Evolutionary conservation across 1,139 yeast genomes (phyloP).

Genomic region (Debaryomyces subglobosus): DNA sequence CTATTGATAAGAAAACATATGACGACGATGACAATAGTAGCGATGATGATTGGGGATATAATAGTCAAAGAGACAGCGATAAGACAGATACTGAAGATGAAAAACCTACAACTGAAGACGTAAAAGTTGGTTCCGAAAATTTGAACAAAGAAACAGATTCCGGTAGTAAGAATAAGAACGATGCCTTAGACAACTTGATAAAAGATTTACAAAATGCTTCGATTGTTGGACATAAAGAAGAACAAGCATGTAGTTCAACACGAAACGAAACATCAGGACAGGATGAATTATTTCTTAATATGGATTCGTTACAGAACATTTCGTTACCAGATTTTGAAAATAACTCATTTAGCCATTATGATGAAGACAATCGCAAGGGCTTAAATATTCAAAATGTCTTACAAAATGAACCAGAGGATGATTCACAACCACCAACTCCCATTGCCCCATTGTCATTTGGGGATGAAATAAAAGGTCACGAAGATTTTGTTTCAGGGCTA

Average conservation of each 20-base stretch:
- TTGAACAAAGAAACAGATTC: conserved; percentile 3
- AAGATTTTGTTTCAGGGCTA: conserved; percentile 29
- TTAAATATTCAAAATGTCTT: conserved; percentile 10
- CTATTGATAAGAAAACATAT: conserved; percentile 25
- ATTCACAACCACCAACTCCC: conserved; percentile 27
- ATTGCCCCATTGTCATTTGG: conserved; percentile 32
- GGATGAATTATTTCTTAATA: conserved; percentile 21
- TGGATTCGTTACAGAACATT: conserved; percentile 26
- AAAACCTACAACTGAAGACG: neutral
- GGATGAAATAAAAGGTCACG: conserved; percentile 31
- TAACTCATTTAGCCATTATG: conserved; percentile 21
- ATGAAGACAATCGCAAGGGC: conserved; percentile 13
- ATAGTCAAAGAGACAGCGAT: conserved; percentile 27
- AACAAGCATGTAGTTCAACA: neutral
- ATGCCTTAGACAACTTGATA: conserved; percentile 40
- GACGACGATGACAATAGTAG: conserved; percentile 19
- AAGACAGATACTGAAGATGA: conserved; percentile 6
- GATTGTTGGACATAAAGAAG: neutral
- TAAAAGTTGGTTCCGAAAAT: neutral
- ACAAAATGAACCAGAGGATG: conserved; percentile 14
- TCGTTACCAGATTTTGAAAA: conserved; percentile 34
- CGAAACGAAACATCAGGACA: neutral
- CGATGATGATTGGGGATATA: conserved; percentile 27
- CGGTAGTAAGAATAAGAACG: conserved; percentile 19
- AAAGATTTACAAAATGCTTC: conserved; percentile 37